Evolutionary conservation across 1,139 yeast genomes (phyloP), one percentile per base, ranked within the genome.

Genomic region (Debaryomycetaceae sp.): DNA sequence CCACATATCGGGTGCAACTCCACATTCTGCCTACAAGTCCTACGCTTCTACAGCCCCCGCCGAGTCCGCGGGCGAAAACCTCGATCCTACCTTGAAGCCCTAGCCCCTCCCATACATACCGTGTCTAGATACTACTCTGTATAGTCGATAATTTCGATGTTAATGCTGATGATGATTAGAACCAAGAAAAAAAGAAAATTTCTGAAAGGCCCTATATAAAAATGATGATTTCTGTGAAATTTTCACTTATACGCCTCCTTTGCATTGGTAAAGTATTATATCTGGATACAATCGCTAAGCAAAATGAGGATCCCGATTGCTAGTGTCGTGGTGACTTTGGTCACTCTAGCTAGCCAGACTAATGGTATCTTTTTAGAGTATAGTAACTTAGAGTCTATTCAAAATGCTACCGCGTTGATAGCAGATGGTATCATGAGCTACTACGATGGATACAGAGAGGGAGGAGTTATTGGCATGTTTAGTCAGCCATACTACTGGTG

Each of bases 401-500:
- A 66, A 49, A 58, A 66, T 39, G 87, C 81, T n/a, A 80, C 86
- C 13, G 72, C 80, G 3, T 63, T 76, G 23, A 69, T 87, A 13
- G 80, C 80, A 7, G 62, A 74, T 31, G 95, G 95, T 50, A 72
- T 84, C 42, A 69, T 87, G 69, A 81, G 83, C 62, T 88, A 88
- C 62, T 86, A 87, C 61, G 78, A 76, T 33, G 93, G 93, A 14
- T 56, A 67, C 40, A 63, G 70, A 31, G 66, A 72, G 45, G 97
- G 97, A 37, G 87, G 90, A 35, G 78, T 84, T 8, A 77, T 87
- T 24, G 96, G 96, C 34, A 78, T 81, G 84, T 88, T 89, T 62
- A 68, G 75, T 14, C 60, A 72, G 50, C 95, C 95, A 1, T 87
- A 86, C 68, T 87, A 85, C 71, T 89, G 97, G 97, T 89, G 96